Evolutionary conservation across 2,329 filamentous ascomycete species (phyloP), one percentile per base, ranked within the genome.

Genomic region (Fusarium burgessii): DNA sequence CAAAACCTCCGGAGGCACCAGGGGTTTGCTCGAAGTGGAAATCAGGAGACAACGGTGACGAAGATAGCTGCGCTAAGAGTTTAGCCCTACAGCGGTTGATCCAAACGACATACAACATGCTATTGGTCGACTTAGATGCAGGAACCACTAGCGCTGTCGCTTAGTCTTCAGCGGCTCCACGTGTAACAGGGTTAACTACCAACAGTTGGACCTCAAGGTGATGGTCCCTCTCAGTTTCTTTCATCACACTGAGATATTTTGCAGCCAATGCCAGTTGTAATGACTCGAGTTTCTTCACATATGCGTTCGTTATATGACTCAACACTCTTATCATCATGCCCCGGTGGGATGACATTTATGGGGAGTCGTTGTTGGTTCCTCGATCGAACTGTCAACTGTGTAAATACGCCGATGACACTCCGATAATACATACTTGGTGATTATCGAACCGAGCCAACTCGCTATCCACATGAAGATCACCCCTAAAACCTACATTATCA

Each of bases 51-150:
- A 42, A 36, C 23, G 33, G 33, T 58, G 49, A 51, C 29, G 20
- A 58, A 27, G 38, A 50, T 46, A 43, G 47, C 41, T 41, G 29
- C 29, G 38, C 57, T 51, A 67, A 49, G n/a, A 57, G 23, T 52
- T 58, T 63, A 65, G 68, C 68, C 68, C 50, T 71, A 71, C 50
- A 38, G 58, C 17, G 40, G 40, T 45, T 64, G 35, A 68, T 29
- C 23, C 23, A 43, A 41, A 36, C 40, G 25, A 41, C 29, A 33
- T 20, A 52, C 64, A 49, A 35, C 29, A 56, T 63, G 43, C 20
- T 25, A 70, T 70, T 70, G 68, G 68, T 12, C 45, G 36, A 35
- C 40, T 36, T 15, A 40, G 25, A 52, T 46, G 52, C 49, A 71
- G 63, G 58, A 56, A 58, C 62, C 49, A n/a, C 58, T 70, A 71